Evolutionary conservation across 2,329 filamentous ascomycete species (phyloP).

Genomic region (Cladophialophora bantiana): DNA sequence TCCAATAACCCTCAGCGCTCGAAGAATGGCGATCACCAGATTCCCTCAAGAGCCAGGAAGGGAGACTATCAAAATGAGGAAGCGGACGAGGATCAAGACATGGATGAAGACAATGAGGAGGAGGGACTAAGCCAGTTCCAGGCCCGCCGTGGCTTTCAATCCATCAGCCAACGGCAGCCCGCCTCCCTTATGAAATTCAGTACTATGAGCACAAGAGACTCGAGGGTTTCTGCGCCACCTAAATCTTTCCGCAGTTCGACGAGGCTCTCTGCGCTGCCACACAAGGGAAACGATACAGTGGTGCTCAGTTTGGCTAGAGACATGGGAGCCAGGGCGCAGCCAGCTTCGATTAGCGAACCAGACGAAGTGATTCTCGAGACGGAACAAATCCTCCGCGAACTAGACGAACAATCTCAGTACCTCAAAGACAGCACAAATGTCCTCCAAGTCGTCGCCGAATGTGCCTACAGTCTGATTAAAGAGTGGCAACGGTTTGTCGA

Average conservation of each 20-base stretch:
- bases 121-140: constrained; percentile 43
- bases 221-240: constrained; percentile 41
- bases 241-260: constrained; percentile 28
- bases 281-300: constrained; percentile 63
- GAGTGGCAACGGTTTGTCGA: constrained; percentile 46
- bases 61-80: constrained; percentile 50
- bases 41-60: constrained; percentile 37
- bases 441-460: constrained; percentile 24
- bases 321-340: constrained; percentile 63
- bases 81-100: constrained; percentile 26
- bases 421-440: constrained; percentile 45
- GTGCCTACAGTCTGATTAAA: constrained; percentile 31
- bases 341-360: constrained; percentile 70
- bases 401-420: constrained; percentile 61
- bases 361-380: constrained; percentile 76
- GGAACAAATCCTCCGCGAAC: constrained; percentile 70
- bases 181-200: constrained; percentile 48
- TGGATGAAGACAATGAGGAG: constrained; percentile 49
- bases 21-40: constrained; percentile 40
- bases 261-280: constrained; percentile 41
- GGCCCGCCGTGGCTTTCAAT: constrained; percentile 22
- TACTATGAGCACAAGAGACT: constrained; percentile 51
- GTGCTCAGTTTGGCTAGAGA: constrained; percentile 76
- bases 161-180: constrained; percentile 22
- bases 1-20: constrained; percentile 43